Evolutionary conservation across 768 basidiomycete species (phyloP).

Genomic region (Lentinula guzmanii): DNA sequence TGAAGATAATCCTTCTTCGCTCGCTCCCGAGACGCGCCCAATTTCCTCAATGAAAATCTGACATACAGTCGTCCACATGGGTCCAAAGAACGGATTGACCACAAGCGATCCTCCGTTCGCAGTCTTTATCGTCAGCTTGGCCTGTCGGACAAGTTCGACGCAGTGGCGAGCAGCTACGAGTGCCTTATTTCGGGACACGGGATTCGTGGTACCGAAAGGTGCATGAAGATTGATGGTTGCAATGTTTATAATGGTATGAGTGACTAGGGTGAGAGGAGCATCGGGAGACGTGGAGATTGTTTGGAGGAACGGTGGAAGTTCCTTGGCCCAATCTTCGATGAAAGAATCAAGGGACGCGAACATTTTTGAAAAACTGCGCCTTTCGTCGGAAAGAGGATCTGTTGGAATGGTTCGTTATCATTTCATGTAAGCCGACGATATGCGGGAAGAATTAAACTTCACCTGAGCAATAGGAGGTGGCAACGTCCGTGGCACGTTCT

Average conservation of each 20-base stretch:
- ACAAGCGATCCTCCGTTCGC: not conserved
- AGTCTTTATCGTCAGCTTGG: not conserved
- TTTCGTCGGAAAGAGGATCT: conserved; percentile 16
- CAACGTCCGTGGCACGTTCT: conserved; percentile 14
- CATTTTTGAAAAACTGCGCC: conserved; percentile 13
- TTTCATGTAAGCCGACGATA: not conserved
- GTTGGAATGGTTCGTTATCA: not conserved
- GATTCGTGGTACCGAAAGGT: conserved; percentile 10
- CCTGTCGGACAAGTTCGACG: not conserved
- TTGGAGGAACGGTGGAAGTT: conserved; percentile 1
- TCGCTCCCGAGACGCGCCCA: not conserved
- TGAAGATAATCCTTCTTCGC: not conserved
- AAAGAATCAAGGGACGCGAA: conserved; percentile 18
- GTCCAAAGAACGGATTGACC: conserved; percentile 3
- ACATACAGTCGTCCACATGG: not conserved
- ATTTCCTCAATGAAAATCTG: not conserved
- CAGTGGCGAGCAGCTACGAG: not conserved
- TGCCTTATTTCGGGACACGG: not conserved
- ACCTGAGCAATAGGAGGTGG: conserved; percentile 14
- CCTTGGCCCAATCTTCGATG: conserved; percentile 12
- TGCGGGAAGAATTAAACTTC: not conserved
- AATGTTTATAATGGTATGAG: conserved; percentile 19
- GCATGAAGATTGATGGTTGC: conserved; percentile 20
- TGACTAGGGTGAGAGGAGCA: conserved; percentile 14
- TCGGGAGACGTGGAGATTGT: too few species aligned